phyloP scores from a whole-genome alignment of 805 yeast species.

The Teunomyces gatunensis region DNA sequence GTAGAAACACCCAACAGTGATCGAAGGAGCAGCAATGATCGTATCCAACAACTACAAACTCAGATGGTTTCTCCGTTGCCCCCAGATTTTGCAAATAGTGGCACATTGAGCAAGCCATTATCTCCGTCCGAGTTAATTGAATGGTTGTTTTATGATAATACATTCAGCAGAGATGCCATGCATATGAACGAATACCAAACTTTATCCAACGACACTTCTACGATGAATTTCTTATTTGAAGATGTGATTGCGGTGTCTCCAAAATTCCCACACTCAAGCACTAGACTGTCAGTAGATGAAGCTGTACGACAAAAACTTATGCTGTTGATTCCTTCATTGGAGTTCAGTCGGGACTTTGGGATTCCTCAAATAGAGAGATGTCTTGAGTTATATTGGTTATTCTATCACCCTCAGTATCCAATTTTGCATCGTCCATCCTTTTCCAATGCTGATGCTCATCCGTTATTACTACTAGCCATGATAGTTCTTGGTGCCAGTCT shows the following conservation, averaged over 20 bases:
- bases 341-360: slow-evolving; percentile 6
- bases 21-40: background rate
- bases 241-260: slow-evolving; percentile 10
- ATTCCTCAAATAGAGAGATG: slow-evolving; percentile 8
- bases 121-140: slow-evolving; percentile 31
- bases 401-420: slow-evolving; percentile 11
- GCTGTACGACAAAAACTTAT: slow-evolving; percentile 4
- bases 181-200: slow-evolving; percentile 4
- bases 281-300: slow-evolving; percentile 7
- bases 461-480: slow-evolving; percentile 11
- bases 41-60: background rate
- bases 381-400: slow-evolving; percentile 9
- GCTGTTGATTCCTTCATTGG: slow-evolving; percentile 6
- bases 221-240: slow-evolving; percentile 9
- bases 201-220: slow-evolving; percentile 7
- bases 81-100: background rate
- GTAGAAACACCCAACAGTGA: background rate
- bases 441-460: slow-evolving; percentile 7
- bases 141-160: slow-evolving; percentile 27
- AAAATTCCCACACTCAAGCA: slow-evolving; percentile 8
- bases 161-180: background rate
- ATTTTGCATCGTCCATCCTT: slow-evolving; percentile 13
- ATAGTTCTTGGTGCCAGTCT: slow-evolving; percentile 11
- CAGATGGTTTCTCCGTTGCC: background rate
- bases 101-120: slow-evolving; percentile 8